Evolutionary conservation across 441 rosid genomes (phyloP), one percentile per base, ranked within the genome.

Genomic region (Adansonia gregorii): DNA sequence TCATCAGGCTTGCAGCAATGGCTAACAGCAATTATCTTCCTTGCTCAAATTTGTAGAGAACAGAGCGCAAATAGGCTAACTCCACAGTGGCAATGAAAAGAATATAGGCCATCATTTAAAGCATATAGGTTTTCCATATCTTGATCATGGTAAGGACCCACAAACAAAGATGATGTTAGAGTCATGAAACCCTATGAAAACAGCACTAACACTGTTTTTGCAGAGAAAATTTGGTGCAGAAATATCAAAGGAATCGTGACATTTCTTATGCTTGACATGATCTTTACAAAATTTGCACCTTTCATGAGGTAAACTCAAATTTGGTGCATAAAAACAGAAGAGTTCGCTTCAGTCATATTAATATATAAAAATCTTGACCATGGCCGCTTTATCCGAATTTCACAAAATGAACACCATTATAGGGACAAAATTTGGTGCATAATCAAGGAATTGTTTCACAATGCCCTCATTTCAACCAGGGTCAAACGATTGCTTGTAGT

Each of bases 391-490:
- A 31, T 35, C 22, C 43, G 27, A 69, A 71, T 60, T 82, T 49
- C 43, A 82, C 82, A 82, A 78, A 82, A 82, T 22, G n/a, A 24
- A 77, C 85, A 72, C 82, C 79, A 48, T 49, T 2, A 8, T 6
- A 2, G 14, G n/a, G 39, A 9, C 22, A 83, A 83, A 81, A 66
- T 64, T 79, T 68, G 82, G 78, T 69, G 83, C 79, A 79, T 79
- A 78, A 63, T 71, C 51, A 7, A 49, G 3, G 2, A 4, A 24
- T 24, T 49, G 20, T 70, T 51, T 49, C 45, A 49, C 19, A 14
- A 12, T 48, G 67, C 78, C 75, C 67, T 17, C 49, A 24, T 15
- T n/a, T 61, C 27, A 65, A 77, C 46, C 39, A 7, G 6, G 46
- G 66, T 17, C 11, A 80, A 20, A 58, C 4, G n/a, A 55, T 70